phyloP scores from a whole-genome alignment of 306 rosid genomes.

The Fragaria ananassa region DNA sequence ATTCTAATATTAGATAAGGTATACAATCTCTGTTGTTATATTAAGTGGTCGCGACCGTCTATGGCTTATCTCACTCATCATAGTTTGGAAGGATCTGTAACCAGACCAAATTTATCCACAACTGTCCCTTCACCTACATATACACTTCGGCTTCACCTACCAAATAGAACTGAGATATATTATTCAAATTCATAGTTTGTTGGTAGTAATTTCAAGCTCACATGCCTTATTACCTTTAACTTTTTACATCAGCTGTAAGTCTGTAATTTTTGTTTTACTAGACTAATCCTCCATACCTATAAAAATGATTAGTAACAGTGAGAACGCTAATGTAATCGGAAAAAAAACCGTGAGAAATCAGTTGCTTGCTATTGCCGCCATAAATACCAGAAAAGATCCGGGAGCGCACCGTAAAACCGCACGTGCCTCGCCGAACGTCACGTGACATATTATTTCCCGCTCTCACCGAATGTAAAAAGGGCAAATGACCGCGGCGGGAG shows the following conservation, averaged over 20 bases:
- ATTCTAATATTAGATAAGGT: not conserved
- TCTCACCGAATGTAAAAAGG: not conserved
- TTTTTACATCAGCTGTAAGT: too few relatives aligned
- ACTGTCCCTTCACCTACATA: not conserved
- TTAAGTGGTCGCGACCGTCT: not conserved
- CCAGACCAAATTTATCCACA: not conserved
- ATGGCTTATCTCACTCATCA: not conserved
- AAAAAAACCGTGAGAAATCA: not conserved
- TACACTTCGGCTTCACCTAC: not conserved
- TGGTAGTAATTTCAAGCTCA: too few relatives aligned
- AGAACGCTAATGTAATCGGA: too few relatives aligned
- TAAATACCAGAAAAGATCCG: not conserved
- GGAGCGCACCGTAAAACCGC: not conserved
- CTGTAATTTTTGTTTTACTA: too few relatives aligned
- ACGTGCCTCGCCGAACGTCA: constrained; percentile 22
- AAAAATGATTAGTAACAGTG: too few relatives aligned
- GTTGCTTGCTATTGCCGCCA: not conserved
- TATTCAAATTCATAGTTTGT: too few relatives aligned
- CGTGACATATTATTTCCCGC: constrained; percentile 11
- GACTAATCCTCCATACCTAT: too few relatives aligned
- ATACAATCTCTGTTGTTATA: not conserved
- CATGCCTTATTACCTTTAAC: too few relatives aligned
- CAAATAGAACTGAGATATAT: too few relatives aligned
- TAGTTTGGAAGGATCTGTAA: not conserved
- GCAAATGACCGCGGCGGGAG: not conserved